phyloP scores from a whole-genome alignment of 352 stramenopile species.

The Globisporangium alternatum region DNA sequence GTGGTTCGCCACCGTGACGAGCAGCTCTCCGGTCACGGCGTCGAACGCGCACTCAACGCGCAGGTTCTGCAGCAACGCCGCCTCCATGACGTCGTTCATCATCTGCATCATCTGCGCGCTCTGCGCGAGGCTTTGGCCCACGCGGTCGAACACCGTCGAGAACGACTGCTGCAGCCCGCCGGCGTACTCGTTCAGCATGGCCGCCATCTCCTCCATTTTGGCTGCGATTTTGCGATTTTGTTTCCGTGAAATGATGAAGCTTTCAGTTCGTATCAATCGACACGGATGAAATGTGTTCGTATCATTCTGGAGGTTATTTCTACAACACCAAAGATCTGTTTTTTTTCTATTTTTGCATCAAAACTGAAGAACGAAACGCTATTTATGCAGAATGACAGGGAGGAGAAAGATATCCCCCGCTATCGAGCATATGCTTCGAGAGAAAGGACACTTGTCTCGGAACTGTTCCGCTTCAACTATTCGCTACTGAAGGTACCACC shows the following conservation, averaged over 20 bases:
- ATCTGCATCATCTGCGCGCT: conserved; percentile 75
- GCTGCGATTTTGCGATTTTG: neutral
- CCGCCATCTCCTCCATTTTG: conserved; percentile 68
- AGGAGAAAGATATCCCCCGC: neutral
- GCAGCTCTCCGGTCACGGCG: conserved; percentile 14
- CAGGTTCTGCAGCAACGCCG: conserved; percentile 68
- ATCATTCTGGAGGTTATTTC: too few relatives aligned
- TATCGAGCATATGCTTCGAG: neutral
- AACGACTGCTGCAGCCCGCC: conserved; percentile 73
- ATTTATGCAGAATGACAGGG: neutral
- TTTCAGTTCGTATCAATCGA: too few relatives aligned
- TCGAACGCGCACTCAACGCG: conserved; percentile 27
- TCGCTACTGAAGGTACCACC: neutral
- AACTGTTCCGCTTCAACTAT: neutral
- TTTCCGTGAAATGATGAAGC: neutral
- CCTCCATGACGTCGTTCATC: conserved; percentile 85
- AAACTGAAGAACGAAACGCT: neutral
- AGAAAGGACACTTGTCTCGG: neutral
- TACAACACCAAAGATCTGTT: neutral
- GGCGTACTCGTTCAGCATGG: conserved; percentile 57
- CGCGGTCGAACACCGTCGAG: conserved; percentile 59
- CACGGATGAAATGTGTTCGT: too few relatives aligned
- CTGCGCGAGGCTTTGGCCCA: conserved; percentile 62
- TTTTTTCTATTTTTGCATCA: neutral
- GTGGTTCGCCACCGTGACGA: conserved; percentile 42